Evolutionary conservation across 768 basidiomycete species (phyloP).

Genomic region (Tylopilus rubrobrunneus): DNA sequence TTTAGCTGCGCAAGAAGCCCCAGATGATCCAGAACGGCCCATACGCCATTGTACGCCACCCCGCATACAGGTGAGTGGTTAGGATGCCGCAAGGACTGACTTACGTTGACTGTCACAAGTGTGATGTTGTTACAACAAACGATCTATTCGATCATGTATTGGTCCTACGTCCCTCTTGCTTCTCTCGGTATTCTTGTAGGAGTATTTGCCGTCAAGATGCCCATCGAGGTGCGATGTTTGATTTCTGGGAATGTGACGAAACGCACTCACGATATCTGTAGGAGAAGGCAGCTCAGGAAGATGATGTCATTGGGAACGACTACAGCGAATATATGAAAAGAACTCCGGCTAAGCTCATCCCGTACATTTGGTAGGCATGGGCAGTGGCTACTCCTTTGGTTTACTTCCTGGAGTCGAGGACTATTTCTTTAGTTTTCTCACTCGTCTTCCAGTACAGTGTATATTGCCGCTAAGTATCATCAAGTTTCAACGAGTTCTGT

Average conservation of each 20-base stretch:
- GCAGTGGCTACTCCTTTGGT: not conserved
- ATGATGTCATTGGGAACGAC: conserved; percentile 19
- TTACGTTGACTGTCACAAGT: not conserved
- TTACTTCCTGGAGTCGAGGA: not conserved
- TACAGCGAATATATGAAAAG: conserved; percentile 30
- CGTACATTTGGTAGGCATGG: conserved; percentile 26
- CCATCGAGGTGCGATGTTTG: conserved; percentile 28
- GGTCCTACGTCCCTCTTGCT: conserved; percentile 35
- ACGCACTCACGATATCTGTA: conserved; percentile 8
- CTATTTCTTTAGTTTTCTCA: not conserved
- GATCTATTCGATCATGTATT: conserved; percentile 26
- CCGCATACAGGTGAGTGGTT: conserved; percentile 30
- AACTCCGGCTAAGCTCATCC: conserved; percentile 29
- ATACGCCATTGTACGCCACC: conserved; percentile 37
- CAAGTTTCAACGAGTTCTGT: conserved; percentile 21
- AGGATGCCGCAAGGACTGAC: not conserved
- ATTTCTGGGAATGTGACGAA: not conserved
- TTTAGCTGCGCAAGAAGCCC: conserved; percentile 29
- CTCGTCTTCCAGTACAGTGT: conserved; percentile 2
- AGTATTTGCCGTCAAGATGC: conserved; percentile 32
- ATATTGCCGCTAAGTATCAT: conserved; percentile 6
- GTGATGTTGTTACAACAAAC: conserved; percentile 25
- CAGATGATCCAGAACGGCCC: conserved; percentile 30
- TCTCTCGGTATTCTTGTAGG: conserved; percentile 20
- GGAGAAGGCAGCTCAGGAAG: conserved; percentile 30